Conservation (phyloP, 2,329 filamentous ascomycete species). For the Alternaria viburni region DNA sequence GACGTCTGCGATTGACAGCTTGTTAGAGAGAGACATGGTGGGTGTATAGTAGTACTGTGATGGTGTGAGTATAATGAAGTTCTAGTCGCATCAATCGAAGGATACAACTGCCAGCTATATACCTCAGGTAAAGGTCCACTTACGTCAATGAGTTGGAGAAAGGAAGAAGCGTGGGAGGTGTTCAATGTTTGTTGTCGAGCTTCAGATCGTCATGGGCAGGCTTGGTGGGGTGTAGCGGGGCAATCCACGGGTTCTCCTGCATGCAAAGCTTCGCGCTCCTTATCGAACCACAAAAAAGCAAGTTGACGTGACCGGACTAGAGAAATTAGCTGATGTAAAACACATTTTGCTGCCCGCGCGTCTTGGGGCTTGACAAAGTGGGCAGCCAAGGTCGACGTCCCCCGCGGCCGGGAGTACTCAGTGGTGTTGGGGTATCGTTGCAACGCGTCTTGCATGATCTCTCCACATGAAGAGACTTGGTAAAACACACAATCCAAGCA, state of each 20-base stretch:
- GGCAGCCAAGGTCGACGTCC: constrained; percentile 10
- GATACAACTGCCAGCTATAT: constrained; percentile 5
- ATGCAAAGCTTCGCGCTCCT: constrained; percentile 19
- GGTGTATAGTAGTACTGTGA: constrained; percentile 6
- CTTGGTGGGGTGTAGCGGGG: constrained; percentile 29
- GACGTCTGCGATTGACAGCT: constrained; percentile 94
- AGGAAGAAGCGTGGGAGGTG: constrained; percentile 13
- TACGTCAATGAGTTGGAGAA: constrained; percentile 25
- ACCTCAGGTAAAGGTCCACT: constrained; percentile 14
- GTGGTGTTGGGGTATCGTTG: background rate
- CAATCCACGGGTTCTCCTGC: constrained; percentile 14
- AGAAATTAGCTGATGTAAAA: constrained; percentile 18
- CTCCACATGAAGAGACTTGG: background rate
- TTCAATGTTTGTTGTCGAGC: constrained; percentile 29
- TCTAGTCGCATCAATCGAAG: background rate
- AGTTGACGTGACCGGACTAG: constrained; percentile 8
- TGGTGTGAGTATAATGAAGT: background rate
- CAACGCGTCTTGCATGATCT: background rate
- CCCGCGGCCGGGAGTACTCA: constrained; percentile 33
- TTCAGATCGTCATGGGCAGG: constrained; percentile 28
- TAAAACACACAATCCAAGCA: background rate
- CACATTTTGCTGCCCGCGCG: background rate
- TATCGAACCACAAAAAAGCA: constrained; percentile 37
- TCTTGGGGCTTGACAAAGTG: background rate
- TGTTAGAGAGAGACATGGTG: constrained; percentile 95